Percentiles rank a stretch among this genome's conserved stretches.
phyloP scores from a whole-genome alignment of 2,329 filamentous ascomycete species.

The Coleophoma eucalyptorum region DNA sequence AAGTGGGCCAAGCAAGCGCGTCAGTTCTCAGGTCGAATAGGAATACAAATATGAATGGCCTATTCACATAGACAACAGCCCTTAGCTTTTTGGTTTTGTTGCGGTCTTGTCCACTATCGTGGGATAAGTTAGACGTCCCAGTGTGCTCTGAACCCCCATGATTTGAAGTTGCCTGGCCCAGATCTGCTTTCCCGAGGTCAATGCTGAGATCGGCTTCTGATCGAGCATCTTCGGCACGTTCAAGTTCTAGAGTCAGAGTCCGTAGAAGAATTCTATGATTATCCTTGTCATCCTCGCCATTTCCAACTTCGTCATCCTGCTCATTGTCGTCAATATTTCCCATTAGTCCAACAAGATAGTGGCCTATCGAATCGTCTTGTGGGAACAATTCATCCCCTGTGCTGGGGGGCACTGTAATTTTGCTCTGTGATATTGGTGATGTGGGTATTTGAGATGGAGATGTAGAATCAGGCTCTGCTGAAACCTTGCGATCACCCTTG shows the following conservation, averaged over 20 bases:
- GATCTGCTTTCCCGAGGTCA: slow-evolving; percentile 32
- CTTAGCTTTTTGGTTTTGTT: slow-evolving; percentile 56
- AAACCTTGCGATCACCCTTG: slow-evolving; percentile 1
- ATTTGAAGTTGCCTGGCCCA: slow-evolving; percentile 6
- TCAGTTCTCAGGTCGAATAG: slow-evolving; percentile 62
- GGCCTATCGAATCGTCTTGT: slow-evolving; percentile 31
- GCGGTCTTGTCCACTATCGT: slow-evolving; percentile 42
- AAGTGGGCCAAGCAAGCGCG: slow-evolving; percentile 48
- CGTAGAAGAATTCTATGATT: slow-evolving; percentile 58
- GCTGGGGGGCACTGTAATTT: background rate
- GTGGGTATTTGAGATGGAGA: background rate
- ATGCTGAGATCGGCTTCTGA: slow-evolving; percentile 41
- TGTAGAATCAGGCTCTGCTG: background rate
- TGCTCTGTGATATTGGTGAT: background rate
- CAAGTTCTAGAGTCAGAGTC: slow-evolving; percentile 64
- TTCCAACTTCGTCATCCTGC: slow-evolving; percentile 3
- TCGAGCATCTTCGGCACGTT: slow-evolving; percentile 34
- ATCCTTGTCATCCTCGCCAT: slow-evolving; percentile 14
- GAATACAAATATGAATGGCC: slow-evolving; percentile 75
- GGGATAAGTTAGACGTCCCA: slow-evolving; percentile 20
- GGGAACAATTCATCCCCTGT: background rate
- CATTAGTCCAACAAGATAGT: slow-evolving; percentile 66
- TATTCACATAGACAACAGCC: slow-evolving; percentile 69
- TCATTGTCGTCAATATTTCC: slow-evolving; percentile 54
- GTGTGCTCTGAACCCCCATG: slow-evolving; percentile 18